Base-by-base conservation (phyloP, 352 stramenopile genomes). In the Globisporangium solare region DNA sequence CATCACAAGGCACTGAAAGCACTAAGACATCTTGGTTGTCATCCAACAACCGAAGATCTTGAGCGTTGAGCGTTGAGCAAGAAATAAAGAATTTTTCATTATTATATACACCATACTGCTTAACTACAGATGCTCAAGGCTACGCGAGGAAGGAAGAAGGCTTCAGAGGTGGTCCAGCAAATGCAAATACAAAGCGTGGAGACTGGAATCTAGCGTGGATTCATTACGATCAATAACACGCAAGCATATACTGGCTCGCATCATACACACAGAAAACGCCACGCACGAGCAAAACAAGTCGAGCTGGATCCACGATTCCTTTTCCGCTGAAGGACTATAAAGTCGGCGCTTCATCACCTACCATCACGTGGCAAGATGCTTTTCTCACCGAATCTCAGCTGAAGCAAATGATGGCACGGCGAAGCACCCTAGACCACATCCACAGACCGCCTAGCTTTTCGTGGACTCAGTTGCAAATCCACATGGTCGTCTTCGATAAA, bases 361-460 rank as follows among this genome's bases (percentile, higher is more conserved):
- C 5, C 27, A 14, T 24, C 20, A 31, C 37, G 35, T 13, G 14
- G n/a, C 32, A 17, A 42, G 10, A 32, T 53, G 46, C 22, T 41
- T 50, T 47, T 56, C 41, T 51, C 43, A 7, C 27, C 18, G 13
- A 20, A 12, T 15, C 13, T 18, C 47, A 24, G 11, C 52, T 39
- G 14, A 42, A 53, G 18, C 45, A 57, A 51, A 43, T 32, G 18
- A 27, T 32, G 27, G 15, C 6, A 54, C 32, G 13, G 18, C 41
- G 24, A 22, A 27, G 13, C 20, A 39, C 17, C 37, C 59, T 79
- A 85, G 64, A 85, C 74, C 66, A 80, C 64, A 58, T 82, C 74
- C 48, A 82, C 53, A 39, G 61, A 53, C 54, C 67, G 61, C 40
- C 57, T 66, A 11, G 42, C 46, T 41, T 47, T 58, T 55, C 64